These are phyloP conservation scores for Metschnikowia vanudenii DNA, from an alignment of 805 yeast species.

Conservation along the genomic window DNA sequence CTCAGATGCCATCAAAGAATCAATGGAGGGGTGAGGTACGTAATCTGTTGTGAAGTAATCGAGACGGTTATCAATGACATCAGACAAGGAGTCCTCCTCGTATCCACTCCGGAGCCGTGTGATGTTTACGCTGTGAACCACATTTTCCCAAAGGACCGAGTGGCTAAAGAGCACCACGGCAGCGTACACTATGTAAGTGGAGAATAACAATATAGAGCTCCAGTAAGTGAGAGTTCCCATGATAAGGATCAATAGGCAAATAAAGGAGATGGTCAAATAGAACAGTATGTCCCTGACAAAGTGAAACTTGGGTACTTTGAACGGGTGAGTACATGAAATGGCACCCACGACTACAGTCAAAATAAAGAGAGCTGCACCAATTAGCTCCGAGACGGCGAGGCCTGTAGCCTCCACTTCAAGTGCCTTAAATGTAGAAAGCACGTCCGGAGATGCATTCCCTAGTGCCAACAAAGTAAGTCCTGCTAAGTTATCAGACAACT, in stretches of 20 bases:
- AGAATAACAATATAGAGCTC: slow-evolving; percentile 59
- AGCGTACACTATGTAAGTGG: slow-evolving; percentile 59
- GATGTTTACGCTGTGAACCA: slow-evolving; percentile 8
- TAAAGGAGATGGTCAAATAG: slow-evolving; percentile 49
- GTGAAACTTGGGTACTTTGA: slow-evolving; percentile 47
- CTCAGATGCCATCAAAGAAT: slow-evolving; percentile 7
- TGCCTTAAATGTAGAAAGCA: slow-evolving; percentile 80
- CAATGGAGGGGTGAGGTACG: slow-evolving; percentile 11
- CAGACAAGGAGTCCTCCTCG: slow-evolving; percentile 7
- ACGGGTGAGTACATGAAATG: slow-evolving; percentile 68
- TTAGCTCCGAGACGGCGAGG: slow-evolving; percentile 84
- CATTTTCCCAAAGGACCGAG: slow-evolving; percentile 12
- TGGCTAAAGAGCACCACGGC: slow-evolving; percentile 36
- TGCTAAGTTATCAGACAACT: slow-evolving; percentile 71
- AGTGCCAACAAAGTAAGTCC: slow-evolving; percentile 87
- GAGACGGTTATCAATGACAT: slow-evolving; percentile 1
- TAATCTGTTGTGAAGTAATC: slow-evolving; percentile 7
- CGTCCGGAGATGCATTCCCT: slow-evolving; percentile 92
- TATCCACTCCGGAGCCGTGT: slow-evolving; percentile 16
- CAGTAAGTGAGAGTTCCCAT: slow-evolving; percentile 54
- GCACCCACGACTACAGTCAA: slow-evolving; percentile 77
- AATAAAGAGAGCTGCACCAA: slow-evolving; percentile 87
- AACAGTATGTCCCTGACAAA: slow-evolving; percentile 64
- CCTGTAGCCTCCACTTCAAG: slow-evolving; percentile 68
- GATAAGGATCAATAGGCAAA: slow-evolving; percentile 51